A percentile compares a stretch with the other conserved stretches of the same genome.
phyloP scores from a whole-genome alignment of 2,329 filamentous ascomycete species.

The Biscogniauxia mediterranea region DNA sequence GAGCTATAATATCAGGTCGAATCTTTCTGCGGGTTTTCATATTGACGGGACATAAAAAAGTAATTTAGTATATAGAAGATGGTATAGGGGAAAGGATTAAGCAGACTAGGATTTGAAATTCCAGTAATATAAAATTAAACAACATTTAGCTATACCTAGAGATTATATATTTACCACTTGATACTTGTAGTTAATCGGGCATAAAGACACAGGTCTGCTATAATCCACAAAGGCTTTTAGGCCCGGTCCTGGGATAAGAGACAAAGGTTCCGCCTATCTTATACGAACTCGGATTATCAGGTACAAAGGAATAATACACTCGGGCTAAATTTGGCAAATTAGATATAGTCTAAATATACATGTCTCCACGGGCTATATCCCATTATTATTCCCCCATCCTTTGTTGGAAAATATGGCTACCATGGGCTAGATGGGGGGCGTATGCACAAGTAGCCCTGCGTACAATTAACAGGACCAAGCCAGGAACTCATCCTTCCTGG shows the following conservation, averaged over 20 bases:
- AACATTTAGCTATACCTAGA: too few species aligned
- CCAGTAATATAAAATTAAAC: too few species aligned
- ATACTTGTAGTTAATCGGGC: not conserved
- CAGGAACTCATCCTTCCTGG: too few species aligned
- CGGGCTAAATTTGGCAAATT: not conserved
- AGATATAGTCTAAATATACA: not conserved
- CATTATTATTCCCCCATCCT: not conserved
- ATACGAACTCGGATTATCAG: not conserved
- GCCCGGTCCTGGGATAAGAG: not conserved
- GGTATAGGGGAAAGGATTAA: not conserved
- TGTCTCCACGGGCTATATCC: not conserved
- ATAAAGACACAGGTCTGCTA: not conserved
- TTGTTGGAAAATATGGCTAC: not conserved
- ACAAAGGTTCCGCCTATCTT: not conserved
- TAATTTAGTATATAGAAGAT: not conserved
- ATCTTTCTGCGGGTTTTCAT: not conserved
- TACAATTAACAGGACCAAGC: too few species aligned
- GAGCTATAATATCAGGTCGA: not conserved
- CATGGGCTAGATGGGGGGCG: too few species aligned
- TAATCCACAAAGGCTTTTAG: not conserved
- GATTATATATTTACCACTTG: not conserved
- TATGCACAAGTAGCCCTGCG: too few species aligned
- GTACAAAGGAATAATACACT: not conserved
- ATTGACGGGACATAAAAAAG: not conserved
- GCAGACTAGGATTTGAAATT: not conserved